Evolutionary conservation across 768 basidiomycete species (phyloP), one percentile per base, ranked within the genome.

Genomic region (Pleurotus platypus): DNA sequence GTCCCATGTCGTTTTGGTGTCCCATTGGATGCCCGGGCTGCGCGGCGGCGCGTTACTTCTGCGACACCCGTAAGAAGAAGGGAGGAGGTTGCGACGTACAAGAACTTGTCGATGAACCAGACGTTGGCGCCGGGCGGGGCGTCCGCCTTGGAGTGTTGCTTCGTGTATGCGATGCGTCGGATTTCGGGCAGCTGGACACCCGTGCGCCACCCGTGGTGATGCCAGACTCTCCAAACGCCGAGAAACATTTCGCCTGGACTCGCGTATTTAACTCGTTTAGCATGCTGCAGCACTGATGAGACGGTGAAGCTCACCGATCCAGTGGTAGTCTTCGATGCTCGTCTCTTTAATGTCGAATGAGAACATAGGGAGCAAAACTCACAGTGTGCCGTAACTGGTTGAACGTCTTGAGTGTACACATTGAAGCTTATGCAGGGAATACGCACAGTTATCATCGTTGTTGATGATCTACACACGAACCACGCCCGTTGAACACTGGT

Each of bases 401-500:
- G 6, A 30, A 30, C 27, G 27, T 5, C 27, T 30, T 30, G 27
- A 30, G 27, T 30, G 27, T 30, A 30, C 27, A 6, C 27, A 8
- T 30, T 16, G 49, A 37, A 50, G 46, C 15, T n/a, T 11, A 47
- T 22, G 12, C 5, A 47, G 26, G 3, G 46, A 47, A 47, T 8
- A 50, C 49, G 5, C 27, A 50, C 49, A 50, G 27, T 50, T 50
- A 50, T 50, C 49, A 37, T 50, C 49, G 27, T 50, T 50, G 49
- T 50, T 50, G 12, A 50, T 50, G 15, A 50, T 50, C 49, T 50
- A 15, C 12, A 4, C 4, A 30, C 1, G 3, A 6, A 30, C 27
- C 27, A 30, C 27, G 16, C 20, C 26, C 27, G 15, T 37, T 30
- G 8, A 30, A 26, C 49, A 7, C 5, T 35, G 20, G 15, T 4